Evolutionary conservation across 768 basidiomycete genomes (phyloP).

Genomic region (Plicaturopsis crispa): DNA sequence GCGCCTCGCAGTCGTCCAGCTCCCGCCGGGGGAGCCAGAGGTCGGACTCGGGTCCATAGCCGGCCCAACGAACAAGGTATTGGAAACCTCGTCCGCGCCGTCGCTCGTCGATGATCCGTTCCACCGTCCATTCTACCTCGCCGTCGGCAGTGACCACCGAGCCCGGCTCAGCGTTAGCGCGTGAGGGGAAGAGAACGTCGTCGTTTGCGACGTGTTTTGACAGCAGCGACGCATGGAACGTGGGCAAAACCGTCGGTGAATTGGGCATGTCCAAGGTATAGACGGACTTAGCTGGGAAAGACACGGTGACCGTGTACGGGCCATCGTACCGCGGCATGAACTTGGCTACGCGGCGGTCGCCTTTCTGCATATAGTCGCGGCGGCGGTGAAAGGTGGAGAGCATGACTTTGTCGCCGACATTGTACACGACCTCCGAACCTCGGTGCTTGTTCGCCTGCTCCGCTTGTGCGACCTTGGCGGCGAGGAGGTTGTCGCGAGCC

Average conservation of each 20-base stretch:
- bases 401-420: constrained; percentile 25
- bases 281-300: constrained; percentile 10
- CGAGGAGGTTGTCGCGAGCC: constrained; percentile 26
- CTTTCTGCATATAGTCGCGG: constrained; percentile 16
- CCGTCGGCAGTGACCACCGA: too few species aligned
- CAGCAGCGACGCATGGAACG: constrained; percentile 28
- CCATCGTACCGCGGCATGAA: constrained; percentile 33
- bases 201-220: constrained; percentile 25
- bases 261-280: constrained; percentile 17
- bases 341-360: constrained; percentile 26
- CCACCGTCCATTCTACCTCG: too few species aligned
- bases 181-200: constrained; percentile 24
- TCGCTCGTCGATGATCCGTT: constrained; percentile 6
- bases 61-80: constrained; percentile 6
- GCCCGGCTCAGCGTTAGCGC: too few species aligned
- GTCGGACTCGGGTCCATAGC: constrained; percentile 4
- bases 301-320: constrained; percentile 13
- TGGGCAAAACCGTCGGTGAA: constrained; percentile 17
- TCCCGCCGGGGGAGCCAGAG: not conserved
- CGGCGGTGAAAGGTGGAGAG: constrained; percentile 23
- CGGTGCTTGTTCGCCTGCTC: constrained; percentile 18
- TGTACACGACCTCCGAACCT: constrained; percentile 13
- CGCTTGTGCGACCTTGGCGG: constrained; percentile 19
- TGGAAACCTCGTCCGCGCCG: not conserved
- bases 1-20: too few species aligned